Evolutionary conservation across 2,329 filamentous ascomycete genomes (phyloP), one percentile per base, ranked within the genome.

Genomic region (Sclerotinia sclerotiorum): DNA sequence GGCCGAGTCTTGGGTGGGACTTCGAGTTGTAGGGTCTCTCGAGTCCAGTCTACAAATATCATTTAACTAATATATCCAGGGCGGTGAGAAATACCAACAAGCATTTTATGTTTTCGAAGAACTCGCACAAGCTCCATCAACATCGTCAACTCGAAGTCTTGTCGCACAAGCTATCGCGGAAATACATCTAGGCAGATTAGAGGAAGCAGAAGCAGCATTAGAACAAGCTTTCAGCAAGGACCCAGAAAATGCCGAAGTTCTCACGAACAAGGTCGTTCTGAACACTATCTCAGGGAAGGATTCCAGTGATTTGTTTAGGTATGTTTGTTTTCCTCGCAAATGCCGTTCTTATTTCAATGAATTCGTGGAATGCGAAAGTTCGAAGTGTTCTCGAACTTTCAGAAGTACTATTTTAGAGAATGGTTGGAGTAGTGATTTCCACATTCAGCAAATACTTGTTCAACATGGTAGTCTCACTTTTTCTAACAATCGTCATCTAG

Each of bases 71-170:
- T n/a, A 39, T 44, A 48, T 29, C 32, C 70, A 97, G 90, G 94
- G 94, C 77, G 94, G 94, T 73, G 93, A 97, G 74, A 95, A 93
- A 79, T 98, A 98, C 81, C 95, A 98, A 77, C 92, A 95, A 77
- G 90, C 94, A 24, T 98, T 97, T 81, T 98, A 99, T 83, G 94
- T 98, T 70, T 98, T 93, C 77, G 94, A 98, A 81, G 95, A 99
- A 80, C 87, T 98, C 61, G 94, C 95, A 5, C 92, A 97, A 77
- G 90, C 92, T 39, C 90, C 93, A 2, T 88, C 91, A 44, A 93
- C 92, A 24, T 89, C 92, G 61, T 92, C 92, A 21, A 84, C 89
- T 65, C 84, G 89, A 73, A 90, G 88, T 24, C 86, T 97, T 67
- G 88, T 97, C 70, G 90, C 92, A 27, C 95, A 98, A 81, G 94